Evolutionary conservation across 177 flowering plant species (phyloP).

Genomic region (Vitis hybrid): DNA sequence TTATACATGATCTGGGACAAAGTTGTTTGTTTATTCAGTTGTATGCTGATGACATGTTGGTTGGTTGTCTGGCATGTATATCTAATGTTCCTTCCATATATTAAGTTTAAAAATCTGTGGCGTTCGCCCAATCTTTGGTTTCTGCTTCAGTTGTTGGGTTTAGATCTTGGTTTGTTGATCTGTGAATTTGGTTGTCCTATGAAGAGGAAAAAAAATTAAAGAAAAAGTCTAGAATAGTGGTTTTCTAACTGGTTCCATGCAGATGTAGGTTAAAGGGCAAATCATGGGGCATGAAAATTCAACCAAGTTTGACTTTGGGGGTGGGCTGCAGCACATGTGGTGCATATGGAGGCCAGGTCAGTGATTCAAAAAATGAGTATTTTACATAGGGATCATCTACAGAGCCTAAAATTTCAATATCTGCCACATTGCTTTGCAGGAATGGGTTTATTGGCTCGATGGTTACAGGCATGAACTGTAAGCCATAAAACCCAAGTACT

Average conservation of each 20-base stretch:
- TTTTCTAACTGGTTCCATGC: background rate
- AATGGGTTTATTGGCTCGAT: constrained; percentile 13
- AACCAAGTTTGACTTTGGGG: background rate
- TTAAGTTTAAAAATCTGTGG: no score
- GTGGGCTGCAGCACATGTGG: background rate
- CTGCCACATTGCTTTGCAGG: background rate
- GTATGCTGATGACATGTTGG: background rate
- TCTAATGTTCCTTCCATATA: no score
- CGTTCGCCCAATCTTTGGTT: constrained; percentile 1
- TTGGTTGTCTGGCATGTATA: background rate
- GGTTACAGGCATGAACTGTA: background rate
- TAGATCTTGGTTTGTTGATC: constrained; percentile 24
- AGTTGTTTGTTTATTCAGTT: background rate
- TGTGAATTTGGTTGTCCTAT: constrained; percentile 13
- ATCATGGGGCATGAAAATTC: background rate
- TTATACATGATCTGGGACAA: background rate
- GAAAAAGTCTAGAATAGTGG: background rate
- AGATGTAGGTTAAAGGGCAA: background rate
- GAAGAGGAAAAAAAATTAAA: background rate
- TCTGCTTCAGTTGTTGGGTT: constrained; percentile 11
- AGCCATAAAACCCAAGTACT: background rate
- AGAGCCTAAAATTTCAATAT: constrained; percentile 1
- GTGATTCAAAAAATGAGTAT: no score
- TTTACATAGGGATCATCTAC: constrained; percentile 4
- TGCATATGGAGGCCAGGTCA: no score